Evolutionary conservation across 257 asterid genomes (phyloP).

Genomic region (Dorcoceras hygrometricum): DNA sequence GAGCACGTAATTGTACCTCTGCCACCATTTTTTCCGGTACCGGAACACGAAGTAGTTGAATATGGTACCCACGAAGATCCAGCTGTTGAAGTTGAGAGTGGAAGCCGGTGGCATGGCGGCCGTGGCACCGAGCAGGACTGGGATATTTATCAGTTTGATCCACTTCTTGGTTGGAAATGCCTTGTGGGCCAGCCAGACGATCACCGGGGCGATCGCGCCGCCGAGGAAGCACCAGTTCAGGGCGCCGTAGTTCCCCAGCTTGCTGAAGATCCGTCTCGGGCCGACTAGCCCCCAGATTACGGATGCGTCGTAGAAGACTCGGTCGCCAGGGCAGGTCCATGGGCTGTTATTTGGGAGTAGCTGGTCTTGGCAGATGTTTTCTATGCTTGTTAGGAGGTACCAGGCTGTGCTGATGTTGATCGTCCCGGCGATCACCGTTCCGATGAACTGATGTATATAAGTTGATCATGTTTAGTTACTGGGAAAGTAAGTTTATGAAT

Average conservation of each 20-base stretch:
- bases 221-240: constrained; percentile 69
- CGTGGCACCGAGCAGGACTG: constrained; percentile 73
- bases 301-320: constrained; percentile 64
- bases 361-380: constrained; percentile 50
- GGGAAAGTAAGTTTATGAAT: no score
- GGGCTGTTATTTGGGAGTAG: constrained; percentile 64
- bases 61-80: constrained; percentile 59
- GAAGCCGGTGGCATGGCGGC: constrained; percentile 61
- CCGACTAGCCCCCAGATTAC: constrained; percentile 78
- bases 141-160: constrained; percentile 71
- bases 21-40: constrained; percentile 75
- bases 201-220: constrained; percentile 53
- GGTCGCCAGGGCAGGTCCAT: constrained; percentile 70
- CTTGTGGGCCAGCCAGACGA: constrained; percentile 48
- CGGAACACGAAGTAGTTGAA: constrained; percentile 65
- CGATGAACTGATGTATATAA: constrained; percentile 35
- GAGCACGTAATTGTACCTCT: constrained; percentile 62
- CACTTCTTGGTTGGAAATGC: constrained; percentile 46
- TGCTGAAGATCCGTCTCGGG: constrained; percentile 58
- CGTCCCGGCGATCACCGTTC: constrained; percentile 63
- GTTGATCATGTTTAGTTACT: no score
- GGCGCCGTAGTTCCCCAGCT: constrained; percentile 49
- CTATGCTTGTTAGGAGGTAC: constrained; percentile 45
- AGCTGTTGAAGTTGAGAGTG: constrained; percentile 58
- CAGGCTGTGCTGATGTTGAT: constrained; percentile 60